Evolutionary conservation across 179 eudicot species (phyloP).

Genomic region (Actinidia polygama): DNA sequence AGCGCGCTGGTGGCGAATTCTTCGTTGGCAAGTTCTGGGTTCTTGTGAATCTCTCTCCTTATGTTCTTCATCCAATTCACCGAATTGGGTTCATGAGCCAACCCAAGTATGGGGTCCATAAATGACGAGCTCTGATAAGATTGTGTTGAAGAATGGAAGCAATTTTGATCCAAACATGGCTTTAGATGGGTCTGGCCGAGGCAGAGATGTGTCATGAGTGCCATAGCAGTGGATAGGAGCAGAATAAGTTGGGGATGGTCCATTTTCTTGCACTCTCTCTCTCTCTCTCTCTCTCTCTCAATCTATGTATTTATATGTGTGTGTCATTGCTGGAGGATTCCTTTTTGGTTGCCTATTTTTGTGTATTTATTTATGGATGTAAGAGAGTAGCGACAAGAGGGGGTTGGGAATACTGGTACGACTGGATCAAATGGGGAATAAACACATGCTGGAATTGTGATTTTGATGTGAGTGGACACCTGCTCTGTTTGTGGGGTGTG

Average conservation of each 20-base stretch:
- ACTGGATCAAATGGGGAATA: neutral
- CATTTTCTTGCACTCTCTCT: neutral
- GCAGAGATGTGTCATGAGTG: neutral
- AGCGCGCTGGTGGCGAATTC: slow-evolving; percentile 41
- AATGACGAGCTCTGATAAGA: slow-evolving; percentile 15
- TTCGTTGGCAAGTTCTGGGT: slow-evolving; percentile 50
- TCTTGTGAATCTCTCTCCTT: slow-evolving; percentile 46
- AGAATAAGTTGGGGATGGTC: slow-evolving; percentile 10
- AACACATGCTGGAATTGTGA: slow-evolving; percentile 6
- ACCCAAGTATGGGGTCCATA: slow-evolving; percentile 12
- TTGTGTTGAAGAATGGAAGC: slow-evolving; percentile 13
- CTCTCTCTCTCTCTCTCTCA: neutral
- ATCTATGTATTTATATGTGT: neutral
- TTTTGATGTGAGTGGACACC: neutral
- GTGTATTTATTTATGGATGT: neutral
- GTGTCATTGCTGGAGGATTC: neutral
- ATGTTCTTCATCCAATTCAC: slow-evolving; percentile 38
- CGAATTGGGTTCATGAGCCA: slow-evolving; percentile 28
- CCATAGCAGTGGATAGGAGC: neutral
- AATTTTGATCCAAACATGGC: neutral
- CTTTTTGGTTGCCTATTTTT: neutral
- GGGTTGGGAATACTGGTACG: neutral
- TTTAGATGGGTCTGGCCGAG: neutral
- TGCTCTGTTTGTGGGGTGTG: neutral
- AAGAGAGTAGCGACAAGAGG: neutral